Conservation (phyloP, 2,329 filamentous ascomycete genomes). For the Alternaria sp. region DNA sequence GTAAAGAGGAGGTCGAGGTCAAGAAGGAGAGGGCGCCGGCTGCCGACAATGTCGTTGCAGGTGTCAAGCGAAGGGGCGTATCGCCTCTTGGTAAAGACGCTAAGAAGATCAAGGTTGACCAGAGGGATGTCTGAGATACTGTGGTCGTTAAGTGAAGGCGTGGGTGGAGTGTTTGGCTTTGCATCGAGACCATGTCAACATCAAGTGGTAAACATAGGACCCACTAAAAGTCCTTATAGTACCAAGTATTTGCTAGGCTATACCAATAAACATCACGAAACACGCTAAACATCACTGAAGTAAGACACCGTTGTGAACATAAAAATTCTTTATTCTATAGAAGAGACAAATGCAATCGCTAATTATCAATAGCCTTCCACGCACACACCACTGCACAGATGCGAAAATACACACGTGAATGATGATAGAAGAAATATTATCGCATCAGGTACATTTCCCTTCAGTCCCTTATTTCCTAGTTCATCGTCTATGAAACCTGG, state of each 20-base stretch:
- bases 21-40: no score
- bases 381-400: background rate
- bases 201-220: background rate
- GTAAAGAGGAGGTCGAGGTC: background rate
- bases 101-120: background rate
- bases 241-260: background rate
- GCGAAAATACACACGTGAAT: background rate
- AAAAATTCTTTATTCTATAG: background rate
- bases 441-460: background rate
- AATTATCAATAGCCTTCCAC: background rate
- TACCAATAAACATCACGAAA: background rate
- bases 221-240: background rate
- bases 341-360: background rate
- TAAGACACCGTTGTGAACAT: background rate
- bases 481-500: slow-evolving; percentile 45
- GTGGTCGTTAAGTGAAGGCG: background rate
- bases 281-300: background rate
- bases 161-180: background rate
- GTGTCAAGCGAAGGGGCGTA: no score
- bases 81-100: background rate
- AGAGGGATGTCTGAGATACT: background rate
- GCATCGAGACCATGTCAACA: background rate
- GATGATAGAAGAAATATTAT: background rate
- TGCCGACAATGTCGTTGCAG: no score
- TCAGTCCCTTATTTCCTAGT: background rate